These are phyloP conservation scores for Fibroporia radiculosa DNA, from an alignment of 768 basidiomycete genomes.

Conservation along the genomic window DNA sequence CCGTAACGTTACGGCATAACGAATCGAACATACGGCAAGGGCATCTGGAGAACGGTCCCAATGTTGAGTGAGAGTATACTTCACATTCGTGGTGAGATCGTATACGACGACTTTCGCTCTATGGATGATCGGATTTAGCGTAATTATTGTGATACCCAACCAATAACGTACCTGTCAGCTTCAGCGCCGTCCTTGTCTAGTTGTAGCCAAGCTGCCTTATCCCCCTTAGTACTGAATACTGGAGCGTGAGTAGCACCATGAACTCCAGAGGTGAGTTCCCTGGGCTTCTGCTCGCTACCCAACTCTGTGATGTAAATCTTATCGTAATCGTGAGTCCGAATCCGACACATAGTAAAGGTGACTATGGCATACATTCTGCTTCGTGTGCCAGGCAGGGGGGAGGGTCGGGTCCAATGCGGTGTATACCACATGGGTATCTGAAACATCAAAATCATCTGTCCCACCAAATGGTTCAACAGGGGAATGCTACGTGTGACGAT, in stretches of 20 bases:
- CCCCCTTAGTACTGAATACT: slow-evolving; percentile 56
- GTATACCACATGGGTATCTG: slow-evolving; percentile 62
- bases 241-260: slow-evolving; percentile 82
- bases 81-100: slow-evolving; percentile 58
- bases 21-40: slow-evolving; percentile 39
- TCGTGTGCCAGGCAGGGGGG: slow-evolving; percentile 79
- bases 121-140: background rate
- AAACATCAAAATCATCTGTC: slow-evolving; percentile 73
- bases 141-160: background rate
- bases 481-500: too few relatives aligned
- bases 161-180: slow-evolving; percentile 53
- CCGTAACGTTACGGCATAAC: too few relatives aligned
- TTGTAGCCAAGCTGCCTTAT: slow-evolving; percentile 82
- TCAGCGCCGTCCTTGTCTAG: slow-evolving; percentile 86
- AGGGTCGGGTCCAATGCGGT: slow-evolving; percentile 80
- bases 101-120: slow-evolving; percentile 76
- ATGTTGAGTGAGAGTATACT: slow-evolving; percentile 65
- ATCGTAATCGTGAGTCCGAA: background rate
- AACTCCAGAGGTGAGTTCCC: slow-evolving; percentile 71
- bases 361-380: slow-evolving; percentile 64
- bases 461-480: slow-evolving; percentile 89
- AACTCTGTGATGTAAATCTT: slow-evolving; percentile 70
- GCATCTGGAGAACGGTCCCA: slow-evolving; percentile 81
- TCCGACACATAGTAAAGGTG: background rate
- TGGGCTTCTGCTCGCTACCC: slow-evolving; percentile 38